These are phyloP conservation scores for Lyophyllum decastes DNA, from an alignment of 768 basidiomycete genomes.

Conservation along the genomic window DNA sequence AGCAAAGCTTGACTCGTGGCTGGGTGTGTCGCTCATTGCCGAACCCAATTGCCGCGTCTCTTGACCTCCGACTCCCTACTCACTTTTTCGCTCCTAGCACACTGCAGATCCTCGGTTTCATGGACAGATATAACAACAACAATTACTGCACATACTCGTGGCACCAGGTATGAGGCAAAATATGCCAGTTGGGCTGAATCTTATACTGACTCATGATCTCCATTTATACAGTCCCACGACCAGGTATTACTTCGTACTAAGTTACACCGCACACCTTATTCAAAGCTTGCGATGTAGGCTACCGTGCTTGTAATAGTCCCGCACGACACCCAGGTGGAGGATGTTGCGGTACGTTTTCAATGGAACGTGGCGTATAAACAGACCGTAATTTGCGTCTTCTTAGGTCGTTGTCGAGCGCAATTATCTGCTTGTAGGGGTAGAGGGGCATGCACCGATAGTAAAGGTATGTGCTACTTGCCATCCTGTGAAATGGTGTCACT, in stretches of 20 bases:
- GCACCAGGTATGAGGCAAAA: conserved; percentile 68
- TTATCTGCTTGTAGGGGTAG: conserved; percentile 72
- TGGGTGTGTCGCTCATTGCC: conserved; percentile 6
- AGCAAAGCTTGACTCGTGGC: background rate
- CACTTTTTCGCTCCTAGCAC: conserved; percentile 7
- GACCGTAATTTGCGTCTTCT: background rate
- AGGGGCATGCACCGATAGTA: conserved; percentile 66
- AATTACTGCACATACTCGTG: conserved; percentile 67
- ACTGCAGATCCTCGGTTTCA: conserved; percentile 15
- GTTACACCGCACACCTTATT: conserved; percentile 9
- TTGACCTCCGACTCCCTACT: background rate
- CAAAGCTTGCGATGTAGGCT: conserved; percentile 45
- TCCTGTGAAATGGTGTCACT: background rate
- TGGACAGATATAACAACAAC: conserved; percentile 41
- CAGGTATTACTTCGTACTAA: conserved; percentile 51
- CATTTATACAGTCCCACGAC: conserved; percentile 72
- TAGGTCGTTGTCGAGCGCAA: conserved; percentile 76
- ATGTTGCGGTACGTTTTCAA: conserved; percentile 51
- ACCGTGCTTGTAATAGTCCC: conserved; percentile 78
- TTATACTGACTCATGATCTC: conserved; percentile 12
- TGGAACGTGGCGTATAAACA: background rate
- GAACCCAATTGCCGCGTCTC: background rate
- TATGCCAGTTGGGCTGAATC: conserved; percentile 4
- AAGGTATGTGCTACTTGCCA: conserved; percentile 49
- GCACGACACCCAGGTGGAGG: conserved; percentile 68